Conservation (phyloP, 371 early-diverging fungal genomes). For the Syncephalis plumigaleata region DNA sequence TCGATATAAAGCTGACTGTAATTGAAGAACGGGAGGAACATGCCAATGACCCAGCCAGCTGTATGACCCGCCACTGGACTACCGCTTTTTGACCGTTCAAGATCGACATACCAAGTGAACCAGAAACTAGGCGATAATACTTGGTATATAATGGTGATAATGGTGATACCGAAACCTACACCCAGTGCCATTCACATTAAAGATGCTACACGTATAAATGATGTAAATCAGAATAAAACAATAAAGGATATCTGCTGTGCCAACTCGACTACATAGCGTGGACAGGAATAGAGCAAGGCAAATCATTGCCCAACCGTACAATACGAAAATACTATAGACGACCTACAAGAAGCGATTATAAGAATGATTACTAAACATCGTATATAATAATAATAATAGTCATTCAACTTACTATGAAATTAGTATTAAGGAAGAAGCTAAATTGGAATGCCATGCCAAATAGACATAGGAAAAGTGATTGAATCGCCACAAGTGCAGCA, state of each 20-base stretch:
- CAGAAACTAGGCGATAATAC: conserved; percentile 47
- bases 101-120: conserved; percentile 30
- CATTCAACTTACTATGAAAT: conserved; percentile 21
- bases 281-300: conserved; percentile 48
- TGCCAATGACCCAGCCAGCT: conserved; percentile 9
- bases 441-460: conserved; percentile 39
- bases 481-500: conserved; percentile 27
- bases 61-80: neutral
- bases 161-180: conserved; percentile 37
- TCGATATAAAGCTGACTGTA: conserved; percentile 51
- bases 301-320: conserved; percentile 51
- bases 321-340: conserved; percentile 37
- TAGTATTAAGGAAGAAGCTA: conserved; percentile 30
- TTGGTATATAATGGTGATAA: conserved; percentile 48
- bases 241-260: conserved; percentile 14
- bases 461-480: conserved; percentile 25
- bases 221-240: no score
- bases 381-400: no score
- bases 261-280: conserved; percentile 25
- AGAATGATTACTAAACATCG: no score
- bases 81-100: conserved; percentile 32
- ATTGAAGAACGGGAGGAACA: conserved; percentile 53
- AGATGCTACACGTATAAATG: no score
- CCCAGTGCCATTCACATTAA: no score
- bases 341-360: neutral